Base-by-base conservation (phyloP, 2,329 filamentous ascomycete species). In the Phaeosphaeria sp. region DNA sequence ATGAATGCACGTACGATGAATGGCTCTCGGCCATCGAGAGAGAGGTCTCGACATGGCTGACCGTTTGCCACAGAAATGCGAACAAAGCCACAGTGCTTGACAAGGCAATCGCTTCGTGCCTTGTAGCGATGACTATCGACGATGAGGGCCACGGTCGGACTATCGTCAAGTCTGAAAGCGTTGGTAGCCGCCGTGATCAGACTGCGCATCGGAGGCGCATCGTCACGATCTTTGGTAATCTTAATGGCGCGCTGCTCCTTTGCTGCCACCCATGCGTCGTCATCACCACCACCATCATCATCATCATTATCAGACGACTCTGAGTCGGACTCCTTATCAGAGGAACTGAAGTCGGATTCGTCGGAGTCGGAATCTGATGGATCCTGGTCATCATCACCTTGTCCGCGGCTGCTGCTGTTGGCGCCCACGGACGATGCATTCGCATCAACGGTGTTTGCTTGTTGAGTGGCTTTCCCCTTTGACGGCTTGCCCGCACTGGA, bases 1-100 rank as follows among this genome's bases (percentile, higher is more conserved):
- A 52, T 30, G 20, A 52, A 52, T 2, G 50, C 50, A 6, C 43
- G 18, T 8, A 52, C 30, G 25, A 52, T 52, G 3, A 13, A n/a
- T 3, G 50, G 20, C 2, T n/a, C 11, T 17, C 3, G 44, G 15
- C 22, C 44, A 46, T 8, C 8, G 8, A 15, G 8, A 46, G 1
- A 2, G 18, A 20, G 8, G 18, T 3, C 18, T 21, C 6, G 1
- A 8, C 3, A 6, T n/a, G 21, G 30, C 18, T 11, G 22, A 21
- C 17, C 45, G 15, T 24, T 24, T 15, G n/a, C 7, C 11, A 27
- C 15, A n/a, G 9, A 3, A 22, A 27, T 17, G 21, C 45, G 45
- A 17, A 47, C 45, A 17, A 8, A 25, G 22, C 22, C 21, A 17
- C 45, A 47, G 17, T 47, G 22, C 22, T 27, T 25, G n/a, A 8